Evolutionary conservation across 192 early-diverging fungal genomes (phyloP).

Genomic region (Piromyces finnis): DNA sequence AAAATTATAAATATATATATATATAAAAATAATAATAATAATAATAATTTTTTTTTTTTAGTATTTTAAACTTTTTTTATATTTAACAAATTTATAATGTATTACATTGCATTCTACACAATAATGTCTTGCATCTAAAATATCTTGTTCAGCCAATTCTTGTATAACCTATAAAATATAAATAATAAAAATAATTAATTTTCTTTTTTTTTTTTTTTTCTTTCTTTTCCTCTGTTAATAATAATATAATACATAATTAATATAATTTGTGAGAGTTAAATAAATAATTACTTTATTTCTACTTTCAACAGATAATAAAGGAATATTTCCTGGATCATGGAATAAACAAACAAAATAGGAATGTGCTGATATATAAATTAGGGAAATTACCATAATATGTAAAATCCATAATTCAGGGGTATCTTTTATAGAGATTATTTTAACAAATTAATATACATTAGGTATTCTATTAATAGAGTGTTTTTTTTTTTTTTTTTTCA

Average conservation of each 20-base stretch:
- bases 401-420: not conserved
- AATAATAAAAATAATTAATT: conserved; percentile 63
- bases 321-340: not conserved
- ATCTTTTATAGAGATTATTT: not conserved
- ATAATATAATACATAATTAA: conserved; percentile 40
- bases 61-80: no score
- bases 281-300: conserved; percentile 32
- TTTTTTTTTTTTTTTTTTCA: no score
- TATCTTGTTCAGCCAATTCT: conserved; percentile 44
- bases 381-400: not conserved
- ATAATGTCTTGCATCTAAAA: conserved; percentile 58
- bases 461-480: no score
- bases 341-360: not conserved
- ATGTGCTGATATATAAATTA: not conserved
- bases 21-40: no score
- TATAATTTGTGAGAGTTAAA: conserved; percentile 37
- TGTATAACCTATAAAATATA: conserved; percentile 28
- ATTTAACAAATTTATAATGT: not conserved
- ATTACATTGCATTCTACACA: conserved; percentile 67
- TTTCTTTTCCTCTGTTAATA: no score
- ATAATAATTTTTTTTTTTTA: no score
- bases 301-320: not conserved
- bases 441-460: no score
- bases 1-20: no score
- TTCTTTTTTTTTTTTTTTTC: no score